phyloP scores from a whole-genome alignment of 2,329 filamentous ascomycete species.

The Myrmaecium sp. region DNA sequence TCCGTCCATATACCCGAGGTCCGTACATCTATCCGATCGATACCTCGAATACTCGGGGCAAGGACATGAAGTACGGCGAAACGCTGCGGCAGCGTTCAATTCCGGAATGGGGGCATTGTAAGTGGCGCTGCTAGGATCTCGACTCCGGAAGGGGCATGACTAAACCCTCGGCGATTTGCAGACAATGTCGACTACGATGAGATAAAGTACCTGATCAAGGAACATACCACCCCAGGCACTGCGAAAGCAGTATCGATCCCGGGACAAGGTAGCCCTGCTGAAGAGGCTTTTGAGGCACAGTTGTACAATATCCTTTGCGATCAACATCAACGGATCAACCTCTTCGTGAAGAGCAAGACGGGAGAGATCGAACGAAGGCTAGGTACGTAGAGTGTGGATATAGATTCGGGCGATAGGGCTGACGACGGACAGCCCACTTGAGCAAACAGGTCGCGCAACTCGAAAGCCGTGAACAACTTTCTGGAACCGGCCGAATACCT shows the following conservation, averaged over 20 bases:
- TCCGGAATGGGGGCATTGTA: constrained; percentile 66
- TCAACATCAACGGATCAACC: constrained; percentile 60
- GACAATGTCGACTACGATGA: constrained; percentile 84
- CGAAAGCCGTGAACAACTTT: constrained; percentile 6
- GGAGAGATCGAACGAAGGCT: constrained; percentile 59
- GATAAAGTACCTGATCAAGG: constrained; percentile 70
- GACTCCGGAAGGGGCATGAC: constrained; percentile 1
- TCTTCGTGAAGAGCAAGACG: constrained; percentile 66
- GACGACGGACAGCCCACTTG: constrained; percentile 21
- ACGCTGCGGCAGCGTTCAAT: constrained; percentile 60
- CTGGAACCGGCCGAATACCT: constrained; percentile 15
- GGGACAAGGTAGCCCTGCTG: constrained; percentile 39
- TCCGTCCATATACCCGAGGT: too few relatives aligned
- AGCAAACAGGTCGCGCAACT: constrained; percentile 21
- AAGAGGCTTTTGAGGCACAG: constrained; percentile 50
- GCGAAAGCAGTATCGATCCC: constrained; percentile 58
- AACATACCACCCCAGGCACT: constrained; percentile 55
- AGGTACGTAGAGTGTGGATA: too few relatives aligned
- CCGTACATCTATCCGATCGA: too few relatives aligned
- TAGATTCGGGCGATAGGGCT: too few relatives aligned
- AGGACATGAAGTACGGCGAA: constrained; percentile 58
- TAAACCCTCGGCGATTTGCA: constrained; percentile 20
- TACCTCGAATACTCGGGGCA: too few relatives aligned
- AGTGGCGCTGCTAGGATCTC: constrained; percentile 9
- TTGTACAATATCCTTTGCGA: constrained; percentile 54